phyloP scores from a whole-genome alignment of 176 grass and related monocot genomes.

The Dendrocalamus sinicus region DNA sequence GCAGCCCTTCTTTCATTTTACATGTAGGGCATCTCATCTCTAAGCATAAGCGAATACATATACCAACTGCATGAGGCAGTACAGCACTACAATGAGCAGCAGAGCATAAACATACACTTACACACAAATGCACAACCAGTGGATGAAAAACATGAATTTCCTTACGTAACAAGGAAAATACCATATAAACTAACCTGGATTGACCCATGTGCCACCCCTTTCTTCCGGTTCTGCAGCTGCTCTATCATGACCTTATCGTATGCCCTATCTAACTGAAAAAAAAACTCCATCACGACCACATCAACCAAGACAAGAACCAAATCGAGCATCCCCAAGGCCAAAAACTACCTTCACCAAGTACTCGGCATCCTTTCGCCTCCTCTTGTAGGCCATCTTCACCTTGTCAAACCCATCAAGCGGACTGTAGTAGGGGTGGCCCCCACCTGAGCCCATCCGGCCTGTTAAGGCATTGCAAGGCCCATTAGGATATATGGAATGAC shows the following conservation, averaged over 20 bases:
- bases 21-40: not conserved
- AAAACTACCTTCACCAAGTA: constrained; percentile 55
- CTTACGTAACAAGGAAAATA: not conserved
- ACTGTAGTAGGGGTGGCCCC: not conserved
- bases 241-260: constrained; percentile 70
- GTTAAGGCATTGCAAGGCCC: too few species aligned
- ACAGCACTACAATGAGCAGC: not conserved
- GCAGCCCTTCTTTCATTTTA: not conserved
- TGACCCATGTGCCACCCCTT: constrained; percentile 54
- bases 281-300: not conserved
- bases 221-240: constrained; percentile 67
- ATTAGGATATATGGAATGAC: too few species aligned
- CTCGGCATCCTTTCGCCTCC: constrained; percentile 53
- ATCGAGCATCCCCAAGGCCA: not conserved
- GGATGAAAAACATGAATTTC: not conserved
- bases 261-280: constrained; percentile 65
- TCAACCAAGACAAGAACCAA: not conserved
- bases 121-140: not conserved
- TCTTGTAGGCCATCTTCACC: constrained; percentile 62
- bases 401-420: constrained; percentile 62
- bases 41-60: not conserved
- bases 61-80: not conserved
- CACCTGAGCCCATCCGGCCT: too few species aligned
- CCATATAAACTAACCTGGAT: constrained; percentile 49
- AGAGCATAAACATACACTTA: not conserved